Evolutionary conservation across 2,329 filamentous ascomycete genomes (phyloP), one percentile per base, ranked within the genome.

Genomic region (Trichoderma afroharzianum): DNA sequence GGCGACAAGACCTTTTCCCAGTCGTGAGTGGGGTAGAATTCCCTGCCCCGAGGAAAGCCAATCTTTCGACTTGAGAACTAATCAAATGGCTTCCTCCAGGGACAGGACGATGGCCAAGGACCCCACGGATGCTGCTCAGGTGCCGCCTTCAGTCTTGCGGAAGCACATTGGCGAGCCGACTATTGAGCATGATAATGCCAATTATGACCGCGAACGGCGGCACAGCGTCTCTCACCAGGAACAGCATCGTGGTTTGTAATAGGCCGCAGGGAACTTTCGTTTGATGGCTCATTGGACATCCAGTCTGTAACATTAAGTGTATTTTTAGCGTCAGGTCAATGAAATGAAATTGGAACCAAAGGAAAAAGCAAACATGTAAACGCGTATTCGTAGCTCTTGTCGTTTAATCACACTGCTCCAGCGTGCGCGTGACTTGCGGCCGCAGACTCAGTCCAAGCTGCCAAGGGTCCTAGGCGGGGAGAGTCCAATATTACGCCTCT

Each of bases 71-170:
- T 11, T 58, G 55, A 33, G 32, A 33, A 33, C 58, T 68, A 57
- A 73, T 15, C 18, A 30, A 58, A 32, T n/a, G 12, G 11, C 30
- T 21, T 28, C 6, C 39, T n/a, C 39, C 53, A 67, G 69, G 47
- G 55, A 61, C 11, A 67, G 63, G 55, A 67, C 63, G 7, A 62
- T 57, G 39, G 63, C 63, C 32, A 81, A 80, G 73, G 87, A 89
- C 61, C 87, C 87, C 4, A 85, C 82, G 21, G 87, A 89, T 73
- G 87, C 88, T 1, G 81, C 87, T 0, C 87, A 89, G 76, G 87
- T 88, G 0, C 87, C 87, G 1, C 87, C 88, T 6, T 89, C 87
- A 2, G 83, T 86, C 0, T 59, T 90, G 72, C 80, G 81, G 63
- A 79, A 84, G 75, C 82, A 85, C 59, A 73, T 88, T 47, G 87